Conservation (phyloP, 257 asterid genomes). For the Lavandula angustifolia region DNA sequence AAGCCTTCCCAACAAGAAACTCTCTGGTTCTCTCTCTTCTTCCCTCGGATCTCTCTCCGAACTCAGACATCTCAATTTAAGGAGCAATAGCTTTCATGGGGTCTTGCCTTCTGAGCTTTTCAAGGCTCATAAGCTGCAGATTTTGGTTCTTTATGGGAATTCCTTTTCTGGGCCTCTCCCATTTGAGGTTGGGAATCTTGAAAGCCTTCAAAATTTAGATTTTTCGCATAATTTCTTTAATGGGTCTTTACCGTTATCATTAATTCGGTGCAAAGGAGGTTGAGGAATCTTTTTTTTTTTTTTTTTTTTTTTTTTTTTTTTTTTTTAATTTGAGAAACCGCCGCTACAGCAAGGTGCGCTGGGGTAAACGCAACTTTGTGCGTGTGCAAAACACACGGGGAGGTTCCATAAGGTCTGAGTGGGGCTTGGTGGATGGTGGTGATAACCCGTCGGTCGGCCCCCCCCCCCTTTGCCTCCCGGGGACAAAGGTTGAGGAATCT, state of each 20-base stretch:
- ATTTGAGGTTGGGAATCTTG: conserved; percentile 59
- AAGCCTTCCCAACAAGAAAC: conserved; percentile 74
- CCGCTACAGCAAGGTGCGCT: no score
- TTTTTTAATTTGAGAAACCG: no score
- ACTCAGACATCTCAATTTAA: conserved; percentile 77
- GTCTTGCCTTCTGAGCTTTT: conserved; percentile 62
- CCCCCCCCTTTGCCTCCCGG: no score
- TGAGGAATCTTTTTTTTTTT: conserved; percentile 65
- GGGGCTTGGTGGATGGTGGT: no score
- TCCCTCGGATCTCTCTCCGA: conserved; percentile 75
- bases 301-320: no score
- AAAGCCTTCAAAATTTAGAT: conserved; percentile 61
- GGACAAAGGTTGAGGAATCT: conserved; percentile 61
- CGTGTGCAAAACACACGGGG: no score
- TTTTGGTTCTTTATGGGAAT: conserved; percentile 87
- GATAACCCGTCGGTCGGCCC: no score
- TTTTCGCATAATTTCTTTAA: conserved; percentile 67
- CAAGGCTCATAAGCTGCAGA: conserved; percentile 55
- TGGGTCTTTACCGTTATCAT: conserved; percentile 64
- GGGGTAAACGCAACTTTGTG: no score
- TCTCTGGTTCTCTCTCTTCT: conserved; percentile 64
- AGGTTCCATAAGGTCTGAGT: no score
- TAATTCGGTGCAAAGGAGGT: conserved; percentile 58
- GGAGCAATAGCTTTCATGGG: conserved; percentile 65
- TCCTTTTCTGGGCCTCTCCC: conserved; percentile 76